These are phyloP conservation scores for Colletotrichum noveboracense DNA, from an alignment of 2,329 filamentous ascomycete species.

Conservation along the genomic window DNA sequence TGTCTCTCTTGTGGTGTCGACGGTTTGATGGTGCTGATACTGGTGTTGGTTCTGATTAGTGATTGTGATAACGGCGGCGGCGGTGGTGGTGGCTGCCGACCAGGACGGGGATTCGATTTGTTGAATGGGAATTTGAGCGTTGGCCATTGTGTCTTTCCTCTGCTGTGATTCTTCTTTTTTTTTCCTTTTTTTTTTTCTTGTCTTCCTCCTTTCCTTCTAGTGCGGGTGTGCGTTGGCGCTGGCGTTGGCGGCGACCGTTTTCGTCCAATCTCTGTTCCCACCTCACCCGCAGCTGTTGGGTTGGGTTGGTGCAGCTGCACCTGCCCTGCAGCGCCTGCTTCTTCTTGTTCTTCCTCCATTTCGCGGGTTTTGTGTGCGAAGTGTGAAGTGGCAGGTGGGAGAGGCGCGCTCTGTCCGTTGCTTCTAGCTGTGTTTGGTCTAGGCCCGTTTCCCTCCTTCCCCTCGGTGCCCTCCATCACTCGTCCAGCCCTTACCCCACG, in stretches of 20 bases:
- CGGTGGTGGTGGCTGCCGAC: not conserved
- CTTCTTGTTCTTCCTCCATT: not conserved
- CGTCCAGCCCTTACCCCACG: slow-evolving; percentile 1
- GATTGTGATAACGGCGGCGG: not conserved
- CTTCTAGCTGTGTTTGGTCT: not conserved
- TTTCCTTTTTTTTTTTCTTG: not conserved
- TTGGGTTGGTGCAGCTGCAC: not conserved
- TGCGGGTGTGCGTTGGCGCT: slow-evolving; percentile 8
- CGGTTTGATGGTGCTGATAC: not conserved
- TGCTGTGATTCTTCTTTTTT: not conserved
- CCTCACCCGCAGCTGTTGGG: not conserved
- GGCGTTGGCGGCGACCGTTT: slow-evolving; percentile 7
- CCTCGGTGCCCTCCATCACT: not conserved
- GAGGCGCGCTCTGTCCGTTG: not conserved
- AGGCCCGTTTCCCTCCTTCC: not conserved
- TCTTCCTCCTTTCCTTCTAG: not conserved
- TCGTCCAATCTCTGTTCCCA: slow-evolving; percentile 1
- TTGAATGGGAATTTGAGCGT: not conserved
- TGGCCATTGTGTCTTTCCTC: not conserved
- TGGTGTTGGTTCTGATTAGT: not conserved
- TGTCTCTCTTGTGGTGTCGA: not conserved
- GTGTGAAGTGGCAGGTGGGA: slow-evolving; percentile 9
- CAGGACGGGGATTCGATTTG: not conserved
- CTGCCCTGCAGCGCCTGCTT: too few species aligned
- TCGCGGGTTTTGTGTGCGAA: not conserved